Evolutionary conservation across 495 filamentous ascomycete species (phyloP).

Genomic region (Pseudoneurospora amorphoporcata): DNA sequence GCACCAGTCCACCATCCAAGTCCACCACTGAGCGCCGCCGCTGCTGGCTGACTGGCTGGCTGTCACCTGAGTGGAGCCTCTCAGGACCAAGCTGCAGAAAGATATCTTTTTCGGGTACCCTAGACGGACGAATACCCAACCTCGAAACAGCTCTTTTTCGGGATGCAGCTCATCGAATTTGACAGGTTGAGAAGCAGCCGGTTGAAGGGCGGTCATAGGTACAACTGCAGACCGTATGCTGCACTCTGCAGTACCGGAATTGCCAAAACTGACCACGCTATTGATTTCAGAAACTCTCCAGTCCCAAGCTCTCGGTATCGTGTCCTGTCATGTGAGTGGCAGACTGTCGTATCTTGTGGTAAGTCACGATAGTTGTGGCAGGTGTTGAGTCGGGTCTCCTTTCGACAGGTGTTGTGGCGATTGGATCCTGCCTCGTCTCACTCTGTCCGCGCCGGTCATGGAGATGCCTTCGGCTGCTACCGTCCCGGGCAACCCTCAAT

Average conservation of each 20-base stretch:
- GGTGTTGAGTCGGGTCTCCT: neutral
- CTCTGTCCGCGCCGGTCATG: neutral
- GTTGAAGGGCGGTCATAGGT: neutral
- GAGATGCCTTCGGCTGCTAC: neutral
- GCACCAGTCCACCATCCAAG: neutral
- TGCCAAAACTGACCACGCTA: neutral
- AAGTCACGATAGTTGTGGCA: neutral
- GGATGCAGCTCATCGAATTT: neutral
- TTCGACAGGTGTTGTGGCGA: neutral
- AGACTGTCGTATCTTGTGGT: neutral
- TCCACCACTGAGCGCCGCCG: neutral
- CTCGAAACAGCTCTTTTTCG: neutral
- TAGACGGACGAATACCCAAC: neutral
- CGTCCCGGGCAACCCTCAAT: neutral
- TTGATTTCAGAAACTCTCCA: neutral
- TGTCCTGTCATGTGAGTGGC: neutral
- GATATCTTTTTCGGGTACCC: neutral
- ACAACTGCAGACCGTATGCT: neutral
- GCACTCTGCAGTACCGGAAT: neutral
- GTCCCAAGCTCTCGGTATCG: neutral
- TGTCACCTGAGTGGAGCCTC: neutral
- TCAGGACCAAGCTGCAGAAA: neutral
- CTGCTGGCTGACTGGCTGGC: neutral
- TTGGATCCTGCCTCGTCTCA: neutral
- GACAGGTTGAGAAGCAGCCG: neutral